Conservation (phyloP, 208 protist species). For the Crithidia sp. region DNA sequence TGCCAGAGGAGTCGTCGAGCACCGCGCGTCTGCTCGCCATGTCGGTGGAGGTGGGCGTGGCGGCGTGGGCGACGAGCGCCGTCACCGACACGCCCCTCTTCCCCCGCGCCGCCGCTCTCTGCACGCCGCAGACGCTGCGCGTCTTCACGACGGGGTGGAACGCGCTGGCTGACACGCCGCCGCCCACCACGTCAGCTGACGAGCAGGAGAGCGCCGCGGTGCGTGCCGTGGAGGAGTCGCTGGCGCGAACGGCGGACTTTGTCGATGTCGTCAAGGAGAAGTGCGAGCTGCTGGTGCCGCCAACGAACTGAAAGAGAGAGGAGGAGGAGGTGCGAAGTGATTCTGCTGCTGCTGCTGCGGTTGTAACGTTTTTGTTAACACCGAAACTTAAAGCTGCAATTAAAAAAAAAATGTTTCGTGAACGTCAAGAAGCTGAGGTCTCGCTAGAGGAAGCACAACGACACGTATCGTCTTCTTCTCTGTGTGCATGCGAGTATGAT, state of each 20-base stretch:
- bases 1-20: slow-evolving; percentile 39
- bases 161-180: slow-evolving; percentile 15
- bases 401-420: not conserved
- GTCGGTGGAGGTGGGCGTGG: slow-evolving; percentile 56
- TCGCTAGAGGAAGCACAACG: no score
- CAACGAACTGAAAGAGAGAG: not conserved
- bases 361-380: no score
- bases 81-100: slow-evolving; percentile 37
- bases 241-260: slow-evolving; percentile 37
- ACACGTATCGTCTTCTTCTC: no score
- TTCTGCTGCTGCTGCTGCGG: no score
- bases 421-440: no score
- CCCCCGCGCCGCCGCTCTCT: slow-evolving; percentile 23
- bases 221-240: slow-evolving; percentile 24
- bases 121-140: slow-evolving; percentile 36
- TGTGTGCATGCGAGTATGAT: no score
- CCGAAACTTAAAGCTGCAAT: not conserved
- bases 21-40: slow-evolving; percentile 44
- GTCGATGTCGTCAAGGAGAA: slow-evolving; percentile 27
- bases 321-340: no score
- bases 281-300: not conserved
- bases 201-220: not conserved
- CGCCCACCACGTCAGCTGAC: not conserved
- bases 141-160: slow-evolving; percentile 52
- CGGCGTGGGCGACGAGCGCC: slow-evolving; percentile 44